These are phyloP conservation scores for Tetragonia tetragonoides DNA, from an alignment of 148 eudicot genomes.

Conservation along the genomic window DNA sequence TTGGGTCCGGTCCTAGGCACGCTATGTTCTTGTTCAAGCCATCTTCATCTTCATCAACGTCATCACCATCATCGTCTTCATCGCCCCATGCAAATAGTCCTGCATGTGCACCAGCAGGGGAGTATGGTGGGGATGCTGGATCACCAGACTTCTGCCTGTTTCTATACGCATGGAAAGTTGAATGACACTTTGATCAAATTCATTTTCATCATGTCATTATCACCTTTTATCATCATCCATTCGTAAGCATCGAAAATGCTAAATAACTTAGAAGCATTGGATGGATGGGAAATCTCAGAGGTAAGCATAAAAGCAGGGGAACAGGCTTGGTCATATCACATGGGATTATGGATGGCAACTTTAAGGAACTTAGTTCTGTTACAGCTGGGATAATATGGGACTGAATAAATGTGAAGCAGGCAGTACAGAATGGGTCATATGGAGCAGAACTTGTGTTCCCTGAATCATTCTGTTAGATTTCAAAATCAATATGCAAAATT, in stretches of 20 bases:
- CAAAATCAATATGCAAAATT: neutral
- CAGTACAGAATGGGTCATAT: slow-evolving; percentile 7
- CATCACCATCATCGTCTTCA: slow-evolving; percentile 18
- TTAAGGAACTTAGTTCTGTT: neutral
- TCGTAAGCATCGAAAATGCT: neutral
- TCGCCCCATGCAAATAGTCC: slow-evolving; percentile 31
- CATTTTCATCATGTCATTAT: neutral
- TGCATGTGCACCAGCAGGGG: slow-evolving; percentile 35
- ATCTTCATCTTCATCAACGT: slow-evolving; percentile 22
- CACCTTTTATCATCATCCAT: slow-evolving; percentile 10
- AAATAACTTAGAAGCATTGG: neutral
- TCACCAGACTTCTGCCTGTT: slow-evolving; percentile 69
- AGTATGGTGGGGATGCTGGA: slow-evolving; percentile 28
- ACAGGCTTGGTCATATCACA: slow-evolving; percentile 22
- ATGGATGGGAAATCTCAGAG: no score
- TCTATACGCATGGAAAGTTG: slow-evolving; percentile 94
- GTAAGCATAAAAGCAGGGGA: neutral
- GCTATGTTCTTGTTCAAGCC: slow-evolving; percentile 84
- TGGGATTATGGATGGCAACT: slow-evolving; percentile 14
- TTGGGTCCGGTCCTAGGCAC: slow-evolving; percentile 75
- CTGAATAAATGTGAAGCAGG: slow-evolving; percentile 12
- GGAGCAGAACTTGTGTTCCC: neutral
- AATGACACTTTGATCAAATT: slow-evolving; percentile 32
- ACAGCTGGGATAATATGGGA: slow-evolving; percentile 18
- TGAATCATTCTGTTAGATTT: neutral